Base-by-base conservation (phyloP, 2,329 filamentous ascomycete species). In the Aspergillus pseudoglaucus region DNA sequence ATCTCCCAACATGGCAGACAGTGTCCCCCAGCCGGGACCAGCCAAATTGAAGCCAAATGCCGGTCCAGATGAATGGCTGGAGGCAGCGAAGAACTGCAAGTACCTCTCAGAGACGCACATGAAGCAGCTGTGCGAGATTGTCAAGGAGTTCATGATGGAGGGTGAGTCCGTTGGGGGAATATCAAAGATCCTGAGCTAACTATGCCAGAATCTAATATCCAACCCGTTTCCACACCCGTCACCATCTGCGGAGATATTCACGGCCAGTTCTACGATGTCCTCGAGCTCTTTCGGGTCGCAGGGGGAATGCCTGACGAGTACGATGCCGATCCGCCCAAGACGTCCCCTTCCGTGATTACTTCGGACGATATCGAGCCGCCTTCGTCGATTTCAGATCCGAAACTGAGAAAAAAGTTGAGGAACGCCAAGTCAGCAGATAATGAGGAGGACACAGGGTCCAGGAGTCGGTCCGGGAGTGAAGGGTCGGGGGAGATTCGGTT, bases 71-170 rank as follows among this genome's bases (percentile, higher is more conserved):
- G 90, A 97, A 74, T 98, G 93, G 93, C 80, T 98, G 27, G 88
- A 93, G 66, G 88, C 94, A 70, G 93, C 93, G 40, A 96, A 95
- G 72, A 87, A 93, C 71, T 97, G 93, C 75, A 93, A 95, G 69
- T 96, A 97, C 69, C 80, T 98, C 45, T 93, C 93, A 44, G 93
- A 98, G 73, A 75, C 85, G 53, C 89, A 94, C 63, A 98, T 98
- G 93, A 98, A 98, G 78, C 88, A 95, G 70, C 80, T 98, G 43
- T 98, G 93, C 69, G 93, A 98, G 75, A 95, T 95, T 66, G 93
- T 97, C 52, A 98, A 98, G 76, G 93, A 97, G 73, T 94, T 89
- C 57, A 79, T 98, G 62, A 98, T 98, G 93, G 93, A 98, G 78
- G 89, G 89, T 93, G 67, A 62, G 56, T 39, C 15, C 22, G 8